These are phyloP conservation scores for Strobilomyces echinocephalus DNA, from an alignment of 768 basidiomycete species.

Conservation along the genomic window DNA sequence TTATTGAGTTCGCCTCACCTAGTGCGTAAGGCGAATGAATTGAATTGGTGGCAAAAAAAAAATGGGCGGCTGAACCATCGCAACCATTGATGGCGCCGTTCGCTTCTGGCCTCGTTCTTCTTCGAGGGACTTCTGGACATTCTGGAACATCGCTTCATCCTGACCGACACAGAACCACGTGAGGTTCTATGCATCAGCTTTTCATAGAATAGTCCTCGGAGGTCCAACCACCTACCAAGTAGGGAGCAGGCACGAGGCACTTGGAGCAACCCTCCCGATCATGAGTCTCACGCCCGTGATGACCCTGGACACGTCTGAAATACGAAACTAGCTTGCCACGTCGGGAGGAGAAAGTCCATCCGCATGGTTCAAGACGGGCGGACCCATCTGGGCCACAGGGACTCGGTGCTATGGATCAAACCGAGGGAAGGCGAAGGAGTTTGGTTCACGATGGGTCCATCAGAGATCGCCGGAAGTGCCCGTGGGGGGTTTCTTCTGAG, in stretches of 20 bases:
- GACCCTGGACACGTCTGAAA: constrained; percentile 22
- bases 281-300: constrained; percentile 24
- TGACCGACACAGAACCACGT: constrained; percentile 10
- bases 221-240: constrained; percentile 11
- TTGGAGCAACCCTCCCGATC: constrained; percentile 6
- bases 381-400: not conserved
- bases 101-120: constrained; percentile 5
- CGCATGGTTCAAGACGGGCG: not conserved
- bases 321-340: not conserved
- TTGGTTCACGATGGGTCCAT: constrained; percentile 6
- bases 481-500: constrained; percentile 18
- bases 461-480: constrained; percentile 17
- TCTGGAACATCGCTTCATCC: constrained; percentile 12
- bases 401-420: not conserved
- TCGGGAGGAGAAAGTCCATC: constrained; percentile 1
- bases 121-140: constrained; percentile 7
- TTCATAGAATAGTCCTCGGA: constrained; percentile 30
- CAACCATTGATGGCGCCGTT: not conserved
- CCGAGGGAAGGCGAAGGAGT: constrained; percentile 1
- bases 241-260: constrained; percentile 30
- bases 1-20: not conserved
- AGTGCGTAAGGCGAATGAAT: not conserved
- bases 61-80: not conserved
- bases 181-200: constrained; percentile 1
- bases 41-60: not conserved